Evolutionary conservation across 2,329 filamentous ascomycete species (phyloP).

Genomic region (Cordyceps farinosa): DNA sequence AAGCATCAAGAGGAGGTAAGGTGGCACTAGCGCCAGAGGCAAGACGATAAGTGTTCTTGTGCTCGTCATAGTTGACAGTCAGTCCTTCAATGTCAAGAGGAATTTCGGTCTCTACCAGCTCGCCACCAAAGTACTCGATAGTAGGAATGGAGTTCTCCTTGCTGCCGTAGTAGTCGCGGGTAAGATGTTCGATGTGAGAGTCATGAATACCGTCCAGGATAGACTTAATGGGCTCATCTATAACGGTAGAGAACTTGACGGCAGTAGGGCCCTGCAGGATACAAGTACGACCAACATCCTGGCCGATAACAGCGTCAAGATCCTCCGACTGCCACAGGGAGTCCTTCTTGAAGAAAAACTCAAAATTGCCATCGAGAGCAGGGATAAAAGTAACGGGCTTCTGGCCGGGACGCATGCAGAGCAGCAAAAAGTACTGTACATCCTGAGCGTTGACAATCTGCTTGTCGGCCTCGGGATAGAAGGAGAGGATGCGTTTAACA

Average conservation of each 20-base stretch:
- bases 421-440: constrained; percentile 90
- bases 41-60: constrained; percentile 81
- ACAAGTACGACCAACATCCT: constrained; percentile 93
- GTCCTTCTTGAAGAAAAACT: constrained; percentile 99
- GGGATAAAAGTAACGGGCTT: constrained; percentile 98
- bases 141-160: constrained; percentile 73
- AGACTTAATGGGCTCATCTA: constrained; percentile 92
- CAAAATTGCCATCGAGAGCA: constrained; percentile 92
- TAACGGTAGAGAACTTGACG: constrained; percentile 80
- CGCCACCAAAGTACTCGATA: constrained; percentile 94
- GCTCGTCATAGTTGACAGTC: constrained; percentile 70
- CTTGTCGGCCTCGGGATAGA: constrained; percentile 80
- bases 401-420: constrained; percentile 87
- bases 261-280: constrained; percentile 95
- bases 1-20: constrained; percentile 75
- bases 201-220: constrained; percentile 91
- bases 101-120: constrained; percentile 67
- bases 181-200: constrained; percentile 76
- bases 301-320: constrained; percentile 88
- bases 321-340: constrained; percentile 99
- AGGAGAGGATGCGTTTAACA: constrained; percentile 72
- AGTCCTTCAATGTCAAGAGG: constrained; percentile 81
- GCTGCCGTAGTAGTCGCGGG: constrained; percentile 73
- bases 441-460: constrained; percentile 98
- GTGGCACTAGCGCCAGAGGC: constrained; percentile 69